Evolutionary conservation across 768 basidiomycete genomes (phyloP).

Genomic region (Pisolithus tinctorius): DNA sequence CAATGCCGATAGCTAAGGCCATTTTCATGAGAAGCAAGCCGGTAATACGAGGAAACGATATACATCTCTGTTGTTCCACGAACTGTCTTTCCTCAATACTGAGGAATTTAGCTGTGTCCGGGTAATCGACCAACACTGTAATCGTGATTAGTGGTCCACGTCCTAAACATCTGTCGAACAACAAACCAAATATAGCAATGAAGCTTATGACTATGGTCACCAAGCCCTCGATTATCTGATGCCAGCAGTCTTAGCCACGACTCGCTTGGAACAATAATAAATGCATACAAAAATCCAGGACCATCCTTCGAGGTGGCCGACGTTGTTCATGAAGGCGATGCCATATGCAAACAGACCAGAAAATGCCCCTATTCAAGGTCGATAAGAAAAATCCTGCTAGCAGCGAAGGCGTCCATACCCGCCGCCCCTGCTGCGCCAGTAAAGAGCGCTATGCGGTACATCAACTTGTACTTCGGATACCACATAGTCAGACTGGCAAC

Average conservation of each 20-base stretch:
- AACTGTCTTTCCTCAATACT: conserved; percentile 54
- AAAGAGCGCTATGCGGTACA: conserved; percentile 51
- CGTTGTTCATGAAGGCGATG: conserved; percentile 45
- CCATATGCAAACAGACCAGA: conserved; percentile 48
- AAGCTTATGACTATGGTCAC: conserved; percentile 51
- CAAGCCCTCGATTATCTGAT: conserved; percentile 56
- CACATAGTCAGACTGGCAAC: conserved; percentile 45
- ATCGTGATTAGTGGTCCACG: not conserved
- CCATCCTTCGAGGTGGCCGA: conserved; percentile 43
- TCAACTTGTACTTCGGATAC: conserved; percentile 53
- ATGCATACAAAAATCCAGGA: conserved; percentile 51
- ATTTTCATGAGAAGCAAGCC: not conserved
- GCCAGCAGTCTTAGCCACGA: not conserved
- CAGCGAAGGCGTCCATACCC: conserved; percentile 18
- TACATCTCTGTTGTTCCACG: conserved; percentile 51
- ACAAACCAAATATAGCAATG: conserved; percentile 41
- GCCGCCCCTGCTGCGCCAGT: conserved; percentile 55
- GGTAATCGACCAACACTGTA: conserved; percentile 58
- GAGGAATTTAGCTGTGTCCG: conserved; percentile 50
- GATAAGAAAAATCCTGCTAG: not conserved
- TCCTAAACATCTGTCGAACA: not conserved
- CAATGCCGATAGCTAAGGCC: conserved; percentile 50
- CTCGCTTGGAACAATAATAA: not conserved
- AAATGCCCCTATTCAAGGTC: conserved; percentile 32
- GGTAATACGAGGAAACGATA: not conserved